Percentiles rank a stretch among this genome's conserved stretches.
These are phyloP conservation scores for Cutaneotrichosporon sp. DNA, from an alignment of 1,284 basidiomycete species.

Conservation along the genomic window DNA sequence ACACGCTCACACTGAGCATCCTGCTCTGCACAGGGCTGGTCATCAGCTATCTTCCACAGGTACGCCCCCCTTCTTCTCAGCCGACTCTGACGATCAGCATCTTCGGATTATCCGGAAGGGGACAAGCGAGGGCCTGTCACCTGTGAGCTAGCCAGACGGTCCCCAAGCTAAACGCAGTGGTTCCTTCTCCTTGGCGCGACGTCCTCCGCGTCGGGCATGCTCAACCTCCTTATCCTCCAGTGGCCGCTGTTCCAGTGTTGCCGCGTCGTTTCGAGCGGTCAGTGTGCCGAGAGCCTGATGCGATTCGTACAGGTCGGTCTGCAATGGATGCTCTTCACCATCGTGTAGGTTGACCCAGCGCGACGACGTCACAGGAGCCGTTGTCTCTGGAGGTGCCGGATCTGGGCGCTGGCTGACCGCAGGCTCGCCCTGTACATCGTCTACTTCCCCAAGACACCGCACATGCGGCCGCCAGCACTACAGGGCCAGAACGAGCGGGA, in stretches of 20 bases:
- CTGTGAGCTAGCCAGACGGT: conserved; percentile 41
- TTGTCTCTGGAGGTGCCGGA: no score
- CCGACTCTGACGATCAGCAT: conserved; percentile 14
- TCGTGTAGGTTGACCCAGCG: conserved; percentile 74
- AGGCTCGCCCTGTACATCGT: conserved; percentile 85
- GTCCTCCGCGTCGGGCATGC: conserved; percentile 68
- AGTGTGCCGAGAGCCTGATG: conserved; percentile 74
- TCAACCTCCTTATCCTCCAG: conserved; percentile 87
- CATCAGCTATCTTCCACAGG: conserved; percentile 84
- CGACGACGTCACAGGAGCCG: no score
- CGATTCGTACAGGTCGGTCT: conserved; percentile 76
- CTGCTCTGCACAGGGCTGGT: conserved; percentile 73
- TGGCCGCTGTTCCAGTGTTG: conserved; percentile 84
- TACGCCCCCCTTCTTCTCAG: conserved; percentile 37
- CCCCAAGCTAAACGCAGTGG: conserved; percentile 50
- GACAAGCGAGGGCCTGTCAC: conserved; percentile 82
- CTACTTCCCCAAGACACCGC: conserved; percentile 68
- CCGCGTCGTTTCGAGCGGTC: conserved; percentile 49
- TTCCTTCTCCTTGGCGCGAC: conserved; percentile 90
- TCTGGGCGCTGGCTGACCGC: conserved; percentile 1
- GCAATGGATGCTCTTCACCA: conserved; percentile 80
- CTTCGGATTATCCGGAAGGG: conserved; percentile 51
- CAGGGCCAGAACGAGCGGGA: conserved; percentile 52
- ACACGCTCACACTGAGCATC: conserved; percentile 63
- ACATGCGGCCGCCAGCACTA: conserved; percentile 38